Conservation (phyloP, 371 early-diverging fungal genomes). For the Syncephalastrum sp. region DNA sequence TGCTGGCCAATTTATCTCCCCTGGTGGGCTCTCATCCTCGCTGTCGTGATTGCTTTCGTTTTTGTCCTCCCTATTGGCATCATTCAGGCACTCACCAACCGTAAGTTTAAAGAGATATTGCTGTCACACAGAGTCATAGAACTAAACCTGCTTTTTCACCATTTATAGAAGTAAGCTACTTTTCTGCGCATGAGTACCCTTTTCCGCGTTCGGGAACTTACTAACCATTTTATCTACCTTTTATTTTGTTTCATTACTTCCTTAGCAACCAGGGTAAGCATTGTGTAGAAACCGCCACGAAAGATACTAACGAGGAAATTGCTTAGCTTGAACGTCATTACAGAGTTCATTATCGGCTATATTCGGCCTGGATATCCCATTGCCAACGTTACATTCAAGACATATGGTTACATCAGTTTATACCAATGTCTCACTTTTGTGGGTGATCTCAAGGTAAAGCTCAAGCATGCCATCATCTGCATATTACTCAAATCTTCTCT, state of each 20-base stretch:
- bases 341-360: conserved; percentile 67
- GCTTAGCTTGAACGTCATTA: conserved; percentile 61
- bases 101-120: no score
- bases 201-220: no score
- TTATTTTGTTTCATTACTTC: no score
- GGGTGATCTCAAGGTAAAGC: no score
- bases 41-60: conserved; percentile 57
- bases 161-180: no score
- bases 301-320: no score
- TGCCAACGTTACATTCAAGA: conserved; percentile 68
- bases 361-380: conserved; percentile 65
- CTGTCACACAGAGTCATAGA: no score
- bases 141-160: no score
- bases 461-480: no score
- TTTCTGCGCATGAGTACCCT: no score
- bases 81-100: conserved; percentile 69
- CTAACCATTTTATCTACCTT: no score
- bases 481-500: conserved; percentile 33
- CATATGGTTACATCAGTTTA: conserved; percentile 63
- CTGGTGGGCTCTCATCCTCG: conserved; percentile 72
- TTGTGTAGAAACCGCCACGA: no score
- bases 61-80: conserved; percentile 83
- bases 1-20: conserved; percentile 56
- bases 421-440: conserved; percentile 28
- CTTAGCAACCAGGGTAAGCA: conserved; percentile 48